phyloP scores from a whole-genome alignment of 2,329 filamentous ascomycete genomes.

The Colletotrichum melonis region DNA sequence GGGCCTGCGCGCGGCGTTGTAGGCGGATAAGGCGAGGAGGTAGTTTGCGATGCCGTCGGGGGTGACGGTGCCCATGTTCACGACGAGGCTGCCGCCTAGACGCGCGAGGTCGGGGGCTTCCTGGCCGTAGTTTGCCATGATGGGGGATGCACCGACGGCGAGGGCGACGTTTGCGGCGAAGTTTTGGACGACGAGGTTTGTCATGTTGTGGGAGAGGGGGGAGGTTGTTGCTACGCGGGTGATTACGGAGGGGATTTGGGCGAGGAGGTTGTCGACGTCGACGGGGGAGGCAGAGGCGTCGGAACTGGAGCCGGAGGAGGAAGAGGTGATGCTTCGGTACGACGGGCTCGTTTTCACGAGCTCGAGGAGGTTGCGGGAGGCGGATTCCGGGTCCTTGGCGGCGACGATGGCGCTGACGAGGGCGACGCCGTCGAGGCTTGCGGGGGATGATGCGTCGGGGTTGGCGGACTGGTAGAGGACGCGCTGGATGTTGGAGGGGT shows the following conservation, averaged over 20 bases:
- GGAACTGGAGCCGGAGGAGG: neutral
- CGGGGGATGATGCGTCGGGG: slow-evolving; percentile 57
- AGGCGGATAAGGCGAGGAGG: slow-evolving; percentile 78
- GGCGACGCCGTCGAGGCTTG: slow-evolving; percentile 79
- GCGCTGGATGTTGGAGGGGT: slow-evolving; percentile 77
- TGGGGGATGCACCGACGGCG: slow-evolving; percentile 86
- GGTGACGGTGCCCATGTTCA: slow-evolving; percentile 96
- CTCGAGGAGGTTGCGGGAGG: slow-evolving; percentile 68
- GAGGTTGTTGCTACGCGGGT: slow-evolving; percentile 69
- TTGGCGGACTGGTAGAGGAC: slow-evolving; percentile 76
- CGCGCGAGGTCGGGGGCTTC: slow-evolving; percentile 85
- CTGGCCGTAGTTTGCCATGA: slow-evolving; percentile 90
- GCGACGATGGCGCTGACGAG: slow-evolving; percentile 91
- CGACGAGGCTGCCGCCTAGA: slow-evolving; percentile 81
- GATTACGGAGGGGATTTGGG: slow-evolving; percentile 59
- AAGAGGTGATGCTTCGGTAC: slow-evolving; percentile 39
- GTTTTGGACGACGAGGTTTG: slow-evolving; percentile 95
- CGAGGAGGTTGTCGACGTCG: slow-evolving; percentile 41
- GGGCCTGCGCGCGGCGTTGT: slow-evolving; percentile 81
- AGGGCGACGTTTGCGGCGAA: slow-evolving; percentile 93
- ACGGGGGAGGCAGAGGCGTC: neutral
- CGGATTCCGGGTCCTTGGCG: slow-evolving; percentile 72
- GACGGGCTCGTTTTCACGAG: slow-evolving; percentile 60
- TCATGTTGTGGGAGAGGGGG: slow-evolving; percentile 95
- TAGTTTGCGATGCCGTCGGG: slow-evolving; percentile 80